Conservation (phyloP, 2,329 filamentous ascomycete genomes). For the Arthroderma sp. region DNA sequence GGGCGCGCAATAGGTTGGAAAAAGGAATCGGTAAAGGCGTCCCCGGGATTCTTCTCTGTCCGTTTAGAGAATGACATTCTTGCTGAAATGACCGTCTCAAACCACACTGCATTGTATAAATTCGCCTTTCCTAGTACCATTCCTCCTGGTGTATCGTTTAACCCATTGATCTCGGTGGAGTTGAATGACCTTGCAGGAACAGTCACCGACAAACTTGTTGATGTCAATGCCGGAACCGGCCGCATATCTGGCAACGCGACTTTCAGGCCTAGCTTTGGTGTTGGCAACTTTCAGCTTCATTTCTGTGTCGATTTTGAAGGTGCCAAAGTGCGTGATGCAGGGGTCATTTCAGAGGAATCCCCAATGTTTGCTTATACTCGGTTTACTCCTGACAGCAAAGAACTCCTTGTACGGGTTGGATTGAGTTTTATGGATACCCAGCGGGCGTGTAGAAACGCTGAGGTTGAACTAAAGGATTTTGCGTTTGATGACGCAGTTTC, state of each 20-base stretch:
- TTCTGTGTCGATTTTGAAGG: constrained; percentile 45
- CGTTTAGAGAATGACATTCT: constrained; percentile 44
- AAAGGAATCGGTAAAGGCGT: constrained; percentile 40
- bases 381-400: constrained; percentile 37
- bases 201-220: too few species aligned
- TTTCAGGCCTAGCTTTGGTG: constrained; percentile 53
- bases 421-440: constrained; percentile 55
- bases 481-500: constrained; percentile 45
- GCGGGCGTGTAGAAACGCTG: constrained; percentile 55
- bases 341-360: constrained; percentile 39
- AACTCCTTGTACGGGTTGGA: constrained; percentile 49
- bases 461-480: constrained; percentile 54
- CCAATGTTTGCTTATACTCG: constrained; percentile 52
- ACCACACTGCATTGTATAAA: constrained; percentile 52
- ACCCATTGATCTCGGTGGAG: constrained; percentile 52
- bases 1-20: constrained; percentile 38
- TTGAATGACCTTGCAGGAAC: constrained; percentile 47
- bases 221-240: too few species aligned
- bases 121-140: constrained; percentile 46
- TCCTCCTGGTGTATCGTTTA: constrained; percentile 14
- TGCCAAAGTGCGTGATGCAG: constrained; percentile 36
- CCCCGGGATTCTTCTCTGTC: constrained; percentile 54
- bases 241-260: constrained; percentile 37
- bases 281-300: constrained; percentile 42
- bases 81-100: constrained; percentile 54